phyloP scores from a whole-genome alignment of 2,329 filamentous ascomycete species.

The Aspergillus hiratsukae region DNA sequence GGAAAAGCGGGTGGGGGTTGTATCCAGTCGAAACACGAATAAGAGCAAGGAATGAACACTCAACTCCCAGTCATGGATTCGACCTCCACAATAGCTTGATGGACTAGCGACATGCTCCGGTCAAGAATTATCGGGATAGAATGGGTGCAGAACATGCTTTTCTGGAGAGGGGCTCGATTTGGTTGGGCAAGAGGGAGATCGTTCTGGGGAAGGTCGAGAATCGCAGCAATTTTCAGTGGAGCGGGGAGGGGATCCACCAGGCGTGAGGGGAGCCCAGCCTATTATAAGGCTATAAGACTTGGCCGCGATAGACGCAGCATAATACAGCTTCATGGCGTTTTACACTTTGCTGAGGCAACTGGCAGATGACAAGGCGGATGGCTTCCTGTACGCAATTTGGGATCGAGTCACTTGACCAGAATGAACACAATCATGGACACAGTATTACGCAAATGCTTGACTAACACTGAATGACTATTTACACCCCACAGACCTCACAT shows the following conservation, averaged over 20 bases:
- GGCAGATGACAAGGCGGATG: background rate
- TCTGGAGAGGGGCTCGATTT: background rate
- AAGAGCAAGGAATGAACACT: background rate
- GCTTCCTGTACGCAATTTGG: background rate
- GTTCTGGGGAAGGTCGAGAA: background rate
- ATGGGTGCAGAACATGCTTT: background rate
- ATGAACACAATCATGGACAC: background rate
- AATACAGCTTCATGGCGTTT: background rate
- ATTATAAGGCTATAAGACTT: constrained; percentile 9
- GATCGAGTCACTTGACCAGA: background rate
- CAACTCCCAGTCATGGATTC: background rate
- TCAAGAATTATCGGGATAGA: background rate
- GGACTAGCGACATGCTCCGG: background rate
- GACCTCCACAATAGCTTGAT: background rate
- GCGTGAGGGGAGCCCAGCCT: constrained; percentile 6
- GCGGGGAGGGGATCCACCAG: constrained; percentile 15
- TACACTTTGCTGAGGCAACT: background rate
- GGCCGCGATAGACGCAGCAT: background rate
- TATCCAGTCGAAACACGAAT: background rate
- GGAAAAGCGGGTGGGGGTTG: background rate
- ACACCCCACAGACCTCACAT: background rate
- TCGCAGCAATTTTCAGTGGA: constrained; percentile 4
- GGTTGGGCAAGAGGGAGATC: background rate
- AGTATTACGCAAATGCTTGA: background rate
- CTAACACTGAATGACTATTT: background rate